phyloP scores from a whole-genome alignment of 2,329 filamentous ascomycete genomes.

The Leptographium procerum region DNA sequence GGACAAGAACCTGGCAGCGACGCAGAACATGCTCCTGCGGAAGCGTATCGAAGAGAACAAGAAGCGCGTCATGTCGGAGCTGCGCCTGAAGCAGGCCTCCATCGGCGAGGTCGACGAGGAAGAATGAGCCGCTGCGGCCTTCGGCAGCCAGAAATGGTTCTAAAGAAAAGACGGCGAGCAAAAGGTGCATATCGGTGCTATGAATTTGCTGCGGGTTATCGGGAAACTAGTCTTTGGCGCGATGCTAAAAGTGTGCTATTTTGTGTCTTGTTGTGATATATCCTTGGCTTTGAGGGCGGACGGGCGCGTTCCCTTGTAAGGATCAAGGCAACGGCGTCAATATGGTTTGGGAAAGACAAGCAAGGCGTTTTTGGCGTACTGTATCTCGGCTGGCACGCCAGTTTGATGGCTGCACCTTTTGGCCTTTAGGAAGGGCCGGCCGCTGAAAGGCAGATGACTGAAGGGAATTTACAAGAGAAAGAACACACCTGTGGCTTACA shows the following conservation, averaged over 20 bases:
- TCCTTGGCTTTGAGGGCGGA: neutral
- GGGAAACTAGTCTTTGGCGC: neutral
- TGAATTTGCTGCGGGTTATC: neutral
- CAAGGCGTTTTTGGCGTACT: neutral
- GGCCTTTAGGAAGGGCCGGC: too few relatives aligned
- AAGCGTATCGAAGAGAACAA: slow-evolving; percentile 39
- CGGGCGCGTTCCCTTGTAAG: neutral
- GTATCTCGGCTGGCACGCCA: neutral
- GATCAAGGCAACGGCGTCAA: neutral
- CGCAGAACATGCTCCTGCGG: slow-evolving; percentile 35
- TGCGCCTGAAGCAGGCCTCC: slow-evolving; percentile 22
- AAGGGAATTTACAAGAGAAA: neutral
- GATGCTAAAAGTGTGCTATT: neutral
- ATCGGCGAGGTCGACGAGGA: slow-evolving; percentile 25
- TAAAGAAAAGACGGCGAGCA: neutral
- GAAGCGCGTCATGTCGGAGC: slow-evolving; percentile 30
- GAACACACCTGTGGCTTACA: neutral
- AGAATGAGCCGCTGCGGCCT: slow-evolving; percentile 3
- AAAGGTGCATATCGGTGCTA: neutral
- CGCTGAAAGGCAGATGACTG: too few relatives aligned
- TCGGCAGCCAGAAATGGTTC: neutral
- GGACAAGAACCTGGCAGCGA: slow-evolving; percentile 31
- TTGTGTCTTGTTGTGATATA: neutral
- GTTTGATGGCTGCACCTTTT: neutral
- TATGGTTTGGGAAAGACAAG: neutral